Percentiles rank a stretch among this genome's conserved stretches.
Evolutionary conservation across 2,329 filamentous ascomycete species (phyloP).

Genomic region (Bisporella sp.): DNA sequence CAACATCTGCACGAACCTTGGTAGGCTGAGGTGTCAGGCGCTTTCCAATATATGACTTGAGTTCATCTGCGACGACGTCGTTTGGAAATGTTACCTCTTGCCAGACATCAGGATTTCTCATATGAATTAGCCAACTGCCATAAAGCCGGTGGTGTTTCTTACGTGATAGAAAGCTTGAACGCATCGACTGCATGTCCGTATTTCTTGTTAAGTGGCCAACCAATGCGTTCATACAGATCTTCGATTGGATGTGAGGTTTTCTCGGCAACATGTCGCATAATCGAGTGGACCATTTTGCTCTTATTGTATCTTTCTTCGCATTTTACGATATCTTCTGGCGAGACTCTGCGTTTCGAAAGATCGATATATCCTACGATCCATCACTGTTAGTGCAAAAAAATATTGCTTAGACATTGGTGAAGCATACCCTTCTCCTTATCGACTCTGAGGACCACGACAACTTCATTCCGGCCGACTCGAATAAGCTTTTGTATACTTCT

Average conservation of each 20-base stretch:
- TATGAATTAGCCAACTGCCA: constrained; percentile 11
- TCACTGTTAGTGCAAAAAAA: constrained; percentile 4
- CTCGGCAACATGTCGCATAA: constrained; percentile 97
- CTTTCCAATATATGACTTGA: constrained; percentile 95
- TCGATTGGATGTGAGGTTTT: constrained; percentile 95
- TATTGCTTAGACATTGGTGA: constrained; percentile 15
- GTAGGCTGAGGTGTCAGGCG: constrained; percentile 96
- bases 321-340: constrained; percentile 94
- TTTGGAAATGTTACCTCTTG: constrained; percentile 84
- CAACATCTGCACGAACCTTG: constrained; percentile 95
- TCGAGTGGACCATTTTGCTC: constrained; percentile 98
- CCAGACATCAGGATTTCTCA: constrained; percentile 90
- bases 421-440: constrained; percentile 93
- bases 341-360: constrained; percentile 96
- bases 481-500: constrained; percentile 98
- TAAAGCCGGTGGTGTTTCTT: constrained; percentile 27
- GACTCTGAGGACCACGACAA: constrained; percentile 95
- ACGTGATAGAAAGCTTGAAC: constrained; percentile 99
- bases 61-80: constrained; percentile 77
- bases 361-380: constrained; percentile 74
- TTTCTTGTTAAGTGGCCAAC: constrained; percentile 96
- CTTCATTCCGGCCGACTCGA: constrained; percentile 94
- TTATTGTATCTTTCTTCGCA: constrained; percentile 99
- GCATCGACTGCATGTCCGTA: constrained; percentile 95
- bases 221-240: constrained; percentile 86